phyloP scores from a whole-genome alignment of 345 rosid genomes.

The Angophora floribunda region DNA sequence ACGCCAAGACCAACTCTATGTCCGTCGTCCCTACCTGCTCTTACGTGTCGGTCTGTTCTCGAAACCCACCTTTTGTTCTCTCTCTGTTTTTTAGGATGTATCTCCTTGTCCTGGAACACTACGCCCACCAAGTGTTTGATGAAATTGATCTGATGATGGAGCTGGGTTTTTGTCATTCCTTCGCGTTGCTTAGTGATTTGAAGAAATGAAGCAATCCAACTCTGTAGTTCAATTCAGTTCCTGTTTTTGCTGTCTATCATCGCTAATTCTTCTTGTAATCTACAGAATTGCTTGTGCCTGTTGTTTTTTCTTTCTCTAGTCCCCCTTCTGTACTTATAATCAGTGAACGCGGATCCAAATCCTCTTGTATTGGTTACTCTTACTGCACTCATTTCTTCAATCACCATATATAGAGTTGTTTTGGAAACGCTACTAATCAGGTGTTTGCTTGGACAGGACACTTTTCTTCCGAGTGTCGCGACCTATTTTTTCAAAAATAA shows the following conservation, averaged over 20 bases:
- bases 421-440: not conserved
- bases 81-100: not conserved
- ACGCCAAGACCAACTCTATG: conserved; percentile 58
- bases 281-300: not conserved
- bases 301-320: not conserved
- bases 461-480: conserved; percentile 70
- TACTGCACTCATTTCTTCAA: not conserved
- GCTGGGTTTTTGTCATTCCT: not conserved
- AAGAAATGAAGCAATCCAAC: not conserved
- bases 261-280: not conserved
- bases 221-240: not conserved
- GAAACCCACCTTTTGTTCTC: not conserved
- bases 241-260: not conserved
- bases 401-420: not conserved
- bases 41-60: conserved; percentile 55
- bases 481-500: too few species aligned
- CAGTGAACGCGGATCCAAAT: not conserved
- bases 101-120: not conserved
- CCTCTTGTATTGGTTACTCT: not conserved
- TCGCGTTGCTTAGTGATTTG: not conserved
- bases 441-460: conserved; percentile 37
- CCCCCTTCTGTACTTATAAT: not conserved
- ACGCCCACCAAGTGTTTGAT: not conserved
- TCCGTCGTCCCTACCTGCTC: conserved; percentile 76
- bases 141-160: not conserved